Evolutionary conservation across 768 basidiomycete genomes (phyloP).

Genomic region (Leccinum longicurvipes): DNA sequence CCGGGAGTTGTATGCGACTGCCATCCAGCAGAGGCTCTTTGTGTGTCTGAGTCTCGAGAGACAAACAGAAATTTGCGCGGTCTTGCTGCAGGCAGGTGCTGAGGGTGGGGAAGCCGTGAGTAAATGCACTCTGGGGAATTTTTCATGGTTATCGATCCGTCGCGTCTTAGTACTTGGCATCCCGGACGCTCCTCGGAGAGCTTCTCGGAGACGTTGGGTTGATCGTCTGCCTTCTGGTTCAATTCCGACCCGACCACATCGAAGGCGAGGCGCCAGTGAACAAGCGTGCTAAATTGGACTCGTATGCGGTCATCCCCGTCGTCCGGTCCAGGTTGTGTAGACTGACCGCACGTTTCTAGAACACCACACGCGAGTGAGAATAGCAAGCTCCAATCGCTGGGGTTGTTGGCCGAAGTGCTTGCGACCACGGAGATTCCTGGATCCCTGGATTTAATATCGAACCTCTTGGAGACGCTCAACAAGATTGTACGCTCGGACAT

Average conservation of each 20-base stretch:
- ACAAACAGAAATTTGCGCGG: conserved; percentile 51
- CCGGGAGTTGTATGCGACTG: conserved; percentile 40
- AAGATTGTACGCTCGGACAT: conserved; percentile 58
- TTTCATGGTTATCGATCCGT: background rate
- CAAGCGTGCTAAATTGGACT: conserved; percentile 63
- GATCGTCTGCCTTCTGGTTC: conserved; percentile 49
- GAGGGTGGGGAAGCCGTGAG: conserved; percentile 50
- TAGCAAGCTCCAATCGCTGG: conserved; percentile 46
- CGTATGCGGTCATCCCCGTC: conserved; percentile 43
- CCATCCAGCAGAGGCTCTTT: conserved; percentile 58
- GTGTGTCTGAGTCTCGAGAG: conserved; percentile 47
- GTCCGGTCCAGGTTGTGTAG: background rate
- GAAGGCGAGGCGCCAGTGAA: conserved; percentile 46
- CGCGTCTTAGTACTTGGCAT: conserved; percentile 37
- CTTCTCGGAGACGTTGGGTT: conserved; percentile 50
- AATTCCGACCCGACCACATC: conserved; percentile 44
- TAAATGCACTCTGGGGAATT: background rate
- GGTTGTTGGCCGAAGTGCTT: conserved; percentile 66
- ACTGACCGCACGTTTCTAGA: conserved; percentile 3
- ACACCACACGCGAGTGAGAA: conserved; percentile 30
- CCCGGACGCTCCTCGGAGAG: conserved; percentile 48
- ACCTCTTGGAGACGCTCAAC: conserved; percentile 69
- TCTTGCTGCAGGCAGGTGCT: conserved; percentile 53
- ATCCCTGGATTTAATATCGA: conserved; percentile 67
- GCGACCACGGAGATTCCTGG: conserved; percentile 62